These are phyloP conservation scores for Nakataea oryzae DNA, from an alignment of 2,329 filamentous ascomycete species.

Conservation along the genomic window DNA sequence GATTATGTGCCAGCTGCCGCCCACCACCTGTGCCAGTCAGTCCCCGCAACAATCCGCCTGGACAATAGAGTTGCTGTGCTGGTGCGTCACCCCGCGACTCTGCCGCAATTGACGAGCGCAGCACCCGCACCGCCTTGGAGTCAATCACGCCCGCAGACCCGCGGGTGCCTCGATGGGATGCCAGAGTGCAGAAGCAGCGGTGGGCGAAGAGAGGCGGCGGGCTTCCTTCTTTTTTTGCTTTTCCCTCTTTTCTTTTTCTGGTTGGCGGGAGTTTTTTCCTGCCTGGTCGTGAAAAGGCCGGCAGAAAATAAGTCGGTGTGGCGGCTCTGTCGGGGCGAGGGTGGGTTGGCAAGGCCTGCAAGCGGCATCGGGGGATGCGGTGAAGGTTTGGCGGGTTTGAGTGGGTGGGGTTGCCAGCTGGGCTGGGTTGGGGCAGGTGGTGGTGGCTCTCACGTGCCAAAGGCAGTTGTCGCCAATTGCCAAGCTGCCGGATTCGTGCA, in stretches of 20 bases:
- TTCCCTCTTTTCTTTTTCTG: no score
- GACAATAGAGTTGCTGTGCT: neutral
- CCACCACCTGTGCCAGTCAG: no score
- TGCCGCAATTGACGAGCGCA: neutral
- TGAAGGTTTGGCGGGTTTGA: neutral
- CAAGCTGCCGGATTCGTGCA: neutral
- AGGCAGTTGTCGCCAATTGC: neutral
- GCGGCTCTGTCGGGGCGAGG: neutral
- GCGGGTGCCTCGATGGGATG: neutral
- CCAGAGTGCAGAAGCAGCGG: neutral
- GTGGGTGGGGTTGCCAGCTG: no score
- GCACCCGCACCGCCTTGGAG: neutral
- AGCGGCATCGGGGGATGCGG: neutral
- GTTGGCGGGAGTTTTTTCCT: neutral
- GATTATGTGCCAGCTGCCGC: neutral
- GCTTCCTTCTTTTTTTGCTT: neutral
- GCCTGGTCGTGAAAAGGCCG: neutral
- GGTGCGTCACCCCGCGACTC: no score
- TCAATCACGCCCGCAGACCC: neutral
- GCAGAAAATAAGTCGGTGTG: neutral
- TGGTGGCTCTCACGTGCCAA: neutral
- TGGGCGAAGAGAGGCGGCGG: neutral
- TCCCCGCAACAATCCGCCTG: neutral
- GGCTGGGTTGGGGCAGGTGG: neutral
- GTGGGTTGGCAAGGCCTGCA: neutral